Evolutionary conservation across 176 grass and related monocot species (phyloP), one percentile per base, ranked within the genome.

Genomic region (Cenchrus purpureus): DNA sequence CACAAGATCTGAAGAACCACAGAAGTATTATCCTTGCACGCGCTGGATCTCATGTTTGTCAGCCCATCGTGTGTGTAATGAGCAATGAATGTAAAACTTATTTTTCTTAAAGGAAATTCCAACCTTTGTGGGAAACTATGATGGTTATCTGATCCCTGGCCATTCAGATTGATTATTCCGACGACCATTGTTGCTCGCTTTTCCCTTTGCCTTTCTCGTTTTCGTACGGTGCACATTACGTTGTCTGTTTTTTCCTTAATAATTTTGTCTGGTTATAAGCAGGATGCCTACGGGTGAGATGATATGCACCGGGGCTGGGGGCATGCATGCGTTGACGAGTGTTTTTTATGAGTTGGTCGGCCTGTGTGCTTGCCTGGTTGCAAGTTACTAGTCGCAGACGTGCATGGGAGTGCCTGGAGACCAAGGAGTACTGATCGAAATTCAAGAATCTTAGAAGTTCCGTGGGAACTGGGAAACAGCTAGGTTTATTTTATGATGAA

Each of bases 141-240:
- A 37, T 56, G 55, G 65, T 58, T 79, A 66, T 29, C 44, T 79
- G 42, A 77, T 58, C 37, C 17, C 46, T 57, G 71, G 29, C 52
- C 68, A 12, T 64, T 34, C 0, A 63, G 53, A 42, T 15, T 63
- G 53, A 42, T 15, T 71, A 50, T 75, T 75, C 29, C 20, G 5
- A 42, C 31, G 25, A 0, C 0, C 57, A 25, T 28, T 56, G 4
- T 32, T 44, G 7, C 44, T 50, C 46, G 22, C 0, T 72, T 50
- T 80, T 22, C 1, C 5, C 79, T 72, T 53, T 57, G 16, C 28
- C 22, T 6, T 31, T 2, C 12, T 31, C 31, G 2, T 32, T 49
- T 10, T 44, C 0, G 31, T 22, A 37, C 28, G 17, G 57, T 87
- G 9, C 8, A 22, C 57, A 22, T 69, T 48, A 5, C 12, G 6